Base-by-base conservation (phyloP, 352 stramenopile species). In the Phytophthora syringae region DNA sequence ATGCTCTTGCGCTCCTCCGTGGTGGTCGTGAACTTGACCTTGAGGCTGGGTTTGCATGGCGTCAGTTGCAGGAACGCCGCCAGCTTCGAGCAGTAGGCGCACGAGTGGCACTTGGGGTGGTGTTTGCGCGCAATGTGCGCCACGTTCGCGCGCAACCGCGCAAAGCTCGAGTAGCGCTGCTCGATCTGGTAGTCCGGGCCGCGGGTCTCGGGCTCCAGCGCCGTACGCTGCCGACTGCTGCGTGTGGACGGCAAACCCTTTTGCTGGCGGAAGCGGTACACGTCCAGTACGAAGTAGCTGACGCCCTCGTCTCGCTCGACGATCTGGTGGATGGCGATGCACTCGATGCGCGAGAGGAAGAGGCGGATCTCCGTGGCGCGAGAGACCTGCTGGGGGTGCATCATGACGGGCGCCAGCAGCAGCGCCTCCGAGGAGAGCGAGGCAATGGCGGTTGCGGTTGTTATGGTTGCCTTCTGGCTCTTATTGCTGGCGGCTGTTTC, bases 131-230 rank as follows among this genome's bases (percentile, higher is more conserved):
- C 66, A 24, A 78, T 70, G 43, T 80, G 60, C 43, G 67, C 68
- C 30, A 91, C 66, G 16, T 80, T 80, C 16, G 64, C 75, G 13
- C 80, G 78, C 16, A 91, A 59, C 12, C 76, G 63, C 20, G 70
- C 69, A 52, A 91, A 91, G 47, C 66, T 88, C 48, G 82, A 91
- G 59, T 86, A 91, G 13, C 82, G 78, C 48, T 89, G 77, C 55
- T 86, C 76, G 49, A 91, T 79, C 55, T 79, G 76, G 68, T 83
- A 89, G 51, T 88, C 82, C 0, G 80, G 77, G 5, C 51, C 30
- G 44, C 79, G 67, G 55, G 45, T 27, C 42, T 68, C 52, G 3
- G 65, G 60, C 25, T 76, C 56, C 18, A 37, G 22, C 53, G 5
- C 9, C 27, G 5, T 32, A 32, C 5, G 5, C 27, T 32, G 5